These are phyloP conservation scores for Murraya paniculata DNA, from an alignment of 345 rosid genomes.

Conservation along the genomic window DNA sequence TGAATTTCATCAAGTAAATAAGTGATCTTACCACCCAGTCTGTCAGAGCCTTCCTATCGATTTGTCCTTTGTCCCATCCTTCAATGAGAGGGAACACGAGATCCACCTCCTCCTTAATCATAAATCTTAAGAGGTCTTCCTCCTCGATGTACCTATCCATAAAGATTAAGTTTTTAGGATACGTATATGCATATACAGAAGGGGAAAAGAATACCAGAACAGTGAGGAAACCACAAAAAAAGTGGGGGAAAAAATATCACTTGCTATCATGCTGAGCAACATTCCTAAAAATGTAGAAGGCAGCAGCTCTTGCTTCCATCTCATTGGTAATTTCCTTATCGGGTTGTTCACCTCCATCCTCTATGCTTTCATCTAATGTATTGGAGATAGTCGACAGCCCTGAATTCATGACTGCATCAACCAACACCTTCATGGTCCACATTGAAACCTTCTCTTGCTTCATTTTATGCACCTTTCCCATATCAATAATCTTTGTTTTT, in stretches of 20 bases:
- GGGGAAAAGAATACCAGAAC: neutral
- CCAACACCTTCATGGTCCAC: slow-evolving; percentile 88
- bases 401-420: slow-evolving; percentile 65
- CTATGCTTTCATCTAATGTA: slow-evolving; percentile 50
- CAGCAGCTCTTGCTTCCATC: slow-evolving; percentile 77
- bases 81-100: slow-evolving; percentile 65
- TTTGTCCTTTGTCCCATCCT: slow-evolving; percentile 47
- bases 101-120: slow-evolving; percentile 91
- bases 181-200: neutral
- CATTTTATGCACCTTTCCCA: slow-evolving; percentile 70
- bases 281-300: slow-evolving; percentile 57
- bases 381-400: slow-evolving; percentile 71
- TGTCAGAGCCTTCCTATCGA: slow-evolving; percentile 58
- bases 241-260: slow-evolving; percentile 36
- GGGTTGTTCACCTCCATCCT: slow-evolving; percentile 35
- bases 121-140: slow-evolving; percentile 71
- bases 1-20: neutral
- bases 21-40: slow-evolving; percentile 72
- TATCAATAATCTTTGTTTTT: slow-evolving; percentile 62
- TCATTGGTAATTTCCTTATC: slow-evolving; percentile 72
- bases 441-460: slow-evolving; percentile 84
- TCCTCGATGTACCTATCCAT: slow-evolving; percentile 64
- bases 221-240: neutral
- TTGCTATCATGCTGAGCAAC: slow-evolving; percentile 41
- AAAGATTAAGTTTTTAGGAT: slow-evolving; percentile 3